Conservation (phyloP, 148 eudicot species). For the Beta vulgaris region DNA sequence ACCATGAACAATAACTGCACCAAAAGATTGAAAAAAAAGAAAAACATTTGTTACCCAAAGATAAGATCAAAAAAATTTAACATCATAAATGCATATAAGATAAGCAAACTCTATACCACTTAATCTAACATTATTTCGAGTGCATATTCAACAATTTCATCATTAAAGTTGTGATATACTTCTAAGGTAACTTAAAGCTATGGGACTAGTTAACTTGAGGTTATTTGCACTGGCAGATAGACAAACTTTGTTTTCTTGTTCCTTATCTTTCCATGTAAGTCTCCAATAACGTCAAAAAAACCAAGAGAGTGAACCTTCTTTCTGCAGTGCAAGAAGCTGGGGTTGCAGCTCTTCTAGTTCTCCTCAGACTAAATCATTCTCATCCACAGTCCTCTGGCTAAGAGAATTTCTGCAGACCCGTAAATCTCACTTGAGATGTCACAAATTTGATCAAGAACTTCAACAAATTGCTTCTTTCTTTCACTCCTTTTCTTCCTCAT, state of each 20-base stretch:
- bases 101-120: too few species aligned
- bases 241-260: too few species aligned
- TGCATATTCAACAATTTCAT: too few species aligned
- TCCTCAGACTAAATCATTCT: slow-evolving; percentile 62
- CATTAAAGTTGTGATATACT: too few species aligned
- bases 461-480: slow-evolving; percentile 55
- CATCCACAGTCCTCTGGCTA: slow-evolving; percentile 32
- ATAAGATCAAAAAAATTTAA: too few species aligned
- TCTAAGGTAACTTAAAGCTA: too few species aligned
- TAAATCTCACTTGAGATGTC: slow-evolving; percentile 55
- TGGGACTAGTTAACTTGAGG: too few species aligned
- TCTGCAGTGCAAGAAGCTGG: slow-evolving; percentile 52
- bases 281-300: background rate
- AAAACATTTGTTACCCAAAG: too few species aligned
- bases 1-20: too few species aligned
- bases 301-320: slow-evolving; percentile 51
- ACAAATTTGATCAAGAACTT: slow-evolving; percentile 55
- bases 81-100: too few species aligned
- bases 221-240: background rate
- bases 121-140: too few species aligned
- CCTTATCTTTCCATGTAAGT: background rate
- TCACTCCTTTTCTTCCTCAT: slow-evolving; percentile 58
- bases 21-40: too few species aligned
- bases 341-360: slow-evolving; percentile 49
- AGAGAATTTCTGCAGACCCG: slow-evolving; percentile 28